These are phyloP conservation scores for Coemansia sp. DNA, from an alignment of 192 early-diverging fungal species.

Conservation along the genomic window DNA sequence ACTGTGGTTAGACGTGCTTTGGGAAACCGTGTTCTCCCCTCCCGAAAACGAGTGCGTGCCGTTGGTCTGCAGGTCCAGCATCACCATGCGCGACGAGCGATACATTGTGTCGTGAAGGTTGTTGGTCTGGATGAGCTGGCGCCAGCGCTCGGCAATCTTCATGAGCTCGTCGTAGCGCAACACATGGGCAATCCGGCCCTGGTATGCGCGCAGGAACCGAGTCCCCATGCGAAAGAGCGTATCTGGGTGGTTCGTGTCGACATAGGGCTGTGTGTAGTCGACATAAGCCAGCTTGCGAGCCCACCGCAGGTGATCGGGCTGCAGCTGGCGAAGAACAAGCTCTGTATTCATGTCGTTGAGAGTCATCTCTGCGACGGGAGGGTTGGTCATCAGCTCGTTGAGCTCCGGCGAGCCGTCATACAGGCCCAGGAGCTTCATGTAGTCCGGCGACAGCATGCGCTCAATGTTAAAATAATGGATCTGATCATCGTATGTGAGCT, in stretches of 20 bases:
- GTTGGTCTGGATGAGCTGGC: constrained; percentile 28
- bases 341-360: constrained; percentile 49
- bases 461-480: constrained; percentile 52
- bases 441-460: constrained; percentile 32
- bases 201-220: constrained; percentile 47
- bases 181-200: constrained; percentile 36
- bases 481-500: constrained; percentile 40
- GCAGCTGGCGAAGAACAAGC: constrained; percentile 39
- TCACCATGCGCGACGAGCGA: constrained; percentile 12
- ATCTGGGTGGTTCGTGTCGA: constrained; percentile 47
- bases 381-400: constrained; percentile 15
- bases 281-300: constrained; percentile 51
- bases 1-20: constrained; percentile 2
- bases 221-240: constrained; percentile 50
- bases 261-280: constrained; percentile 51
- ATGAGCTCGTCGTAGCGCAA: constrained; percentile 52
- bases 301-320: constrained; percentile 51
- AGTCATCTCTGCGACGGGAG: constrained; percentile 46
- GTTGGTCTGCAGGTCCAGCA: constrained; percentile 9
- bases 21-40: constrained; percentile 8
- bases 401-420: constrained; percentile 32
- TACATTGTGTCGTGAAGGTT: constrained; percentile 3
- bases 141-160: constrained; percentile 51
- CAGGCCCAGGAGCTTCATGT: constrained; percentile 20
- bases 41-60: constrained; percentile 17